A percentile compares a stretch with the other conserved stretches of the same genome.
phyloP scores from a whole-genome alignment of 129 eudicot genomes.

The Saposhnikovia divaricata region DNA sequence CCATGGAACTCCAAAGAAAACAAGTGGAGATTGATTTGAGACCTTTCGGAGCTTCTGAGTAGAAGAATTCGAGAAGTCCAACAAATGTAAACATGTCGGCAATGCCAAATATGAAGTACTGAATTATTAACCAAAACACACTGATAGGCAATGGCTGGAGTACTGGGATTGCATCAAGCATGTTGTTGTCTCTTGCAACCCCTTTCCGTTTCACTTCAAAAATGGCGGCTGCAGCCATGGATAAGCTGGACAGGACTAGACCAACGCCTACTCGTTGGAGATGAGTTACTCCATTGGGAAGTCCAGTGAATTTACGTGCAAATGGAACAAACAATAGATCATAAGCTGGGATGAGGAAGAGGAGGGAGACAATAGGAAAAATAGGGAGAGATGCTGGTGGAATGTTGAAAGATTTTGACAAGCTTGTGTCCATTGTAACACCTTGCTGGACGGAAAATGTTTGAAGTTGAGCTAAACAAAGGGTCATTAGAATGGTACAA shows the following conservation, averaged over 20 bases:
- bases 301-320: slow-evolving; percentile 18
- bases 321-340: slow-evolving; percentile 52
- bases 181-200: slow-evolving; percentile 40
- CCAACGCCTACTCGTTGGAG: slow-evolving; percentile 70
- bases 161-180: slow-evolving; percentile 54
- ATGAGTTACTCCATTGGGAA: slow-evolving; percentile 25
- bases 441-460: slow-evolving; percentile 66
- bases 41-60: slow-evolving; percentile 53
- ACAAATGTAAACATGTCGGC: slow-evolving; percentile 64
- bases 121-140: slow-evolving; percentile 54
- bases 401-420: slow-evolving; percentile 44
- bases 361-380: slow-evolving; percentile 38
- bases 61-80: slow-evolving; percentile 67
- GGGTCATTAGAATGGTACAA: slow-evolving; percentile 52
- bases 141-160: slow-evolving; percentile 55
- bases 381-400: slow-evolving; percentile 67
- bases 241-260: slow-evolving; percentile 41
- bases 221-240: slow-evolving; percentile 55
- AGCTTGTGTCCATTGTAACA: slow-evolving; percentile 53
- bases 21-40: slow-evolving; percentile 61
- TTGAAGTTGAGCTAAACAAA: slow-evolving; percentile 67
- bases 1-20: slow-evolving; percentile 68
- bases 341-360: slow-evolving; percentile 43
- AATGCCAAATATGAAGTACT: slow-evolving; percentile 55
- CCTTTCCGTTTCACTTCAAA: slow-evolving; percentile 61